These are phyloP conservation scores for Mortierella sp. DNA, from an alignment of 371 early-diverging fungal genomes.

Conservation along the genomic window DNA sequence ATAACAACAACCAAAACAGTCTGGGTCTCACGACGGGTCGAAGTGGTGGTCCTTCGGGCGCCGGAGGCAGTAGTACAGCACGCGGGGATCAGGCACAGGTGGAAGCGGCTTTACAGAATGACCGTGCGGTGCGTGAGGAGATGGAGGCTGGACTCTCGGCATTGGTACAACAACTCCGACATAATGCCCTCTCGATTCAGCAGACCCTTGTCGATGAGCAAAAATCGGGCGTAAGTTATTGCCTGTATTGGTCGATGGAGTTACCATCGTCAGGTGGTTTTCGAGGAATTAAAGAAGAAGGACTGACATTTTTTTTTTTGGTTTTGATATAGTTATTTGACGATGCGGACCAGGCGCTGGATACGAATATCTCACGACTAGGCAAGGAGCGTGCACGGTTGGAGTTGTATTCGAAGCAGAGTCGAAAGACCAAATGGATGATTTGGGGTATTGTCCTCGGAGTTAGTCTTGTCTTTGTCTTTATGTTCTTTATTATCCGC, in stretches of 20 bases:
- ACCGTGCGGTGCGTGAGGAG: slow-evolving; percentile 47
- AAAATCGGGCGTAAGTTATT: slow-evolving; percentile 36
- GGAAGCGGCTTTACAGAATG: slow-evolving; percentile 52
- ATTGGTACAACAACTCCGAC: slow-evolving; percentile 49
- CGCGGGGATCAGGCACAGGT: slow-evolving; percentile 36
- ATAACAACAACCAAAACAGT: not conserved
- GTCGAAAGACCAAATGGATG: slow-evolving; percentile 62
- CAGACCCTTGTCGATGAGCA: slow-evolving; percentile 45
- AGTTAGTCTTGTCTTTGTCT: slow-evolving; percentile 56
- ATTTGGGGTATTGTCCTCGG: slow-evolving; percentile 59
- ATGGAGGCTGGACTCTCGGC: slow-evolving; percentile 50
- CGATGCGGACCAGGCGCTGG: slow-evolving; percentile 54
- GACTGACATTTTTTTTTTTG: not conserved
- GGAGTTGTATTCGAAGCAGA: slow-evolving; percentile 54
- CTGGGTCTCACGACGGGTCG: not conserved
- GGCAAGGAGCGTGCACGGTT: slow-evolving; percentile 56
- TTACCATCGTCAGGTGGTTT: not conserved
- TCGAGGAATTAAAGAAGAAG: not conserved
- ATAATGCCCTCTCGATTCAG: slow-evolving; percentile 52
- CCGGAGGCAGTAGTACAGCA: not conserved
- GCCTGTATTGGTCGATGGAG: not conserved
- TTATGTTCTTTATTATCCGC: slow-evolving; percentile 61
- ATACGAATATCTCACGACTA: slow-evolving; percentile 56
- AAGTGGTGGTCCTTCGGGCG: not conserved
- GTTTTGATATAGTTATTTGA: slow-evolving; percentile 43